Evolutionary conservation across 495 filamentous ascomycete genomes (phyloP).

Genomic region (Xylaria sp.): DNA sequence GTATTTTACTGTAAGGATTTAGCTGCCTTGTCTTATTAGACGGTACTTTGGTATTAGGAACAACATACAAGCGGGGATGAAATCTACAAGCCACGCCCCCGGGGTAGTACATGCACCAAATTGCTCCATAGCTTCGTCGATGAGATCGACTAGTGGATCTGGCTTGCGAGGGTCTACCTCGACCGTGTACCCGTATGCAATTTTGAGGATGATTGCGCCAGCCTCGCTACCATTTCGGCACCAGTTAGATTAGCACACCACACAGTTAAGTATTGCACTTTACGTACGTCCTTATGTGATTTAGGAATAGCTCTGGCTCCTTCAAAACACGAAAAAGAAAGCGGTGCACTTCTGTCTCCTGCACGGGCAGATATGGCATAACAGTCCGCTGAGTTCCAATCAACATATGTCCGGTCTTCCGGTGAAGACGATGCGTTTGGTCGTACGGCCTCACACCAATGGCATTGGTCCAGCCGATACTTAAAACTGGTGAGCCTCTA

Average conservation of each 20-base stretch:
- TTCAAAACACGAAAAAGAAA: conserved; percentile 48
- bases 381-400: conserved; percentile 40
- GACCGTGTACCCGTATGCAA: conserved; percentile 55
- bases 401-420: conserved; percentile 44
- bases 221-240: conserved; percentile 45
- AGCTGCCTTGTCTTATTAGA: background rate
- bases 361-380: conserved; percentile 41
- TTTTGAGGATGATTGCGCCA: conserved; percentile 52
- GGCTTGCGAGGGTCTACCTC: conserved; percentile 42
- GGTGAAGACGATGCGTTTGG: conserved; percentile 43
- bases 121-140: conserved; percentile 41
- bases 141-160: conserved; percentile 52
- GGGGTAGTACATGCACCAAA: conserved; percentile 45
- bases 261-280: background rate
- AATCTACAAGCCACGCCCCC: conserved; percentile 52
- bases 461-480: conserved; percentile 38
- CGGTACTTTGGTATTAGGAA: background rate
- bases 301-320: conserved; percentile 38
- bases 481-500: background rate
- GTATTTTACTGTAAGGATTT: conserved; percentile 37
- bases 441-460: conserved; percentile 43
- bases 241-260: background rate
- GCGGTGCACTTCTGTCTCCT: conserved; percentile 47
- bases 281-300: conserved; percentile 47
- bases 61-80: conserved; percentile 40